Conservation (phyloP, 164 flowering plant genomes). For the Vitis rupestris region DNA sequence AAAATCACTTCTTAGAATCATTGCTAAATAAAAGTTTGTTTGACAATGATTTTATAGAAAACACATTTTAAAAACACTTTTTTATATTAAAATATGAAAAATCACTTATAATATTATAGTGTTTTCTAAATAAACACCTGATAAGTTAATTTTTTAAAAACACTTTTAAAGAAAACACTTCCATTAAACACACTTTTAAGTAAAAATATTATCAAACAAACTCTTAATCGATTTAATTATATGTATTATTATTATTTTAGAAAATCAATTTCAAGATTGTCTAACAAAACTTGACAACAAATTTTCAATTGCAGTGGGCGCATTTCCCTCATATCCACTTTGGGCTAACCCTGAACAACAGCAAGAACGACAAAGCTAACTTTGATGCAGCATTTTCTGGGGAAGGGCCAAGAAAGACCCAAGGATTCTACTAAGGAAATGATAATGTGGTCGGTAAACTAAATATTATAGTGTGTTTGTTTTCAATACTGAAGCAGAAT, state of each 20-base stretch:
- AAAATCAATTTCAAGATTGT: neutral
- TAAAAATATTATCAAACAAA: too few relatives aligned
- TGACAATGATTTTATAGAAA: too few relatives aligned
- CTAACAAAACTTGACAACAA: neutral
- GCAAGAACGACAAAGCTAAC: slow-evolving; percentile 18
- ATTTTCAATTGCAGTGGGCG: slow-evolving; percentile 44
- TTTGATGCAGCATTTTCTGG: slow-evolving; percentile 11
- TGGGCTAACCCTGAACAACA: slow-evolving; percentile 31
- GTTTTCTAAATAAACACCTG: too few relatives aligned
- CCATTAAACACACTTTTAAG: too few relatives aligned
- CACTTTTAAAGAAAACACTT: too few relatives aligned
- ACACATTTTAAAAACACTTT: too few relatives aligned
- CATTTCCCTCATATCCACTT: slow-evolving; percentile 56
- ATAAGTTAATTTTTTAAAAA: too few relatives aligned
- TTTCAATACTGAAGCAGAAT: neutral
- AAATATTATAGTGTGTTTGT: neutral
- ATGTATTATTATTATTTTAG: neutral
- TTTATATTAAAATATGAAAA: too few relatives aligned
- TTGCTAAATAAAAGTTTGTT: too few relatives aligned
- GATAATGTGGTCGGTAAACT: neutral
- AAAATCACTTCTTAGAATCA: too few relatives aligned
- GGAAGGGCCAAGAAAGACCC: slow-evolving; percentile 25
- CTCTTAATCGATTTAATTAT: too few relatives aligned
- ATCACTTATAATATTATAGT: too few relatives aligned
- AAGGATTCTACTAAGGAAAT: slow-evolving; percentile 16